Conservation (phyloP, 2,329 filamentous ascomycete species). For the Penicillium sp. region DNA sequence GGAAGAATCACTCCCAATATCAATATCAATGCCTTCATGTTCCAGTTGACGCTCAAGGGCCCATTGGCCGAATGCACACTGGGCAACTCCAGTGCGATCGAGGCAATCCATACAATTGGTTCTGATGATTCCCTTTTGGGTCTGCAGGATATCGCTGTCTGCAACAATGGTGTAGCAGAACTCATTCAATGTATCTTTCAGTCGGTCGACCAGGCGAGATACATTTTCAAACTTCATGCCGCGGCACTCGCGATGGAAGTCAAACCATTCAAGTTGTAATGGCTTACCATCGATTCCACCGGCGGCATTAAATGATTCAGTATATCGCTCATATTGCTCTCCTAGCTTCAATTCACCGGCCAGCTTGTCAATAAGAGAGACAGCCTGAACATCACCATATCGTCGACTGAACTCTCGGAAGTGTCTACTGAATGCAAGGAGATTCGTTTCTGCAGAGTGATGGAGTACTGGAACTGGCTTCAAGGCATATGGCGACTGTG, state of each 20-base stretch:
- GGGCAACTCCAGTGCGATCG: constrained; percentile 92
- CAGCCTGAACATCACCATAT: constrained; percentile 76
- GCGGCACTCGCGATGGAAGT: constrained; percentile 87
- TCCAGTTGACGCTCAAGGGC: constrained; percentile 78
- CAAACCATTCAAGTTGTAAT: constrained; percentile 89
- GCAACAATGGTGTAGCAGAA: constrained; percentile 69
- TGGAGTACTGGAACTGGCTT: constrained; percentile 82
- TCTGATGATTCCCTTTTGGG: constrained; percentile 75
- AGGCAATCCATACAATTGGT: constrained; percentile 99
- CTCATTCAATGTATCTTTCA: constrained; percentile 66
- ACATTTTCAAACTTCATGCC: constrained; percentile 99
- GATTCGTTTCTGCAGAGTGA: constrained; percentile 77
- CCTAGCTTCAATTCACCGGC: constrained; percentile 79
- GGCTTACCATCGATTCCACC: constrained; percentile 52
- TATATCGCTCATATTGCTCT: constrained; percentile 69
- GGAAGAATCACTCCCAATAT: constrained; percentile 70
- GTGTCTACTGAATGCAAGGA: constrained; percentile 73
- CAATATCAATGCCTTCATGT: constrained; percentile 72
- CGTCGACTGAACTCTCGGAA: constrained; percentile 67
- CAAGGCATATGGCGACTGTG: constrained; percentile 88
- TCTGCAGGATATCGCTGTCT: constrained; percentile 42
- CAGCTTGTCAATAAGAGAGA: constrained; percentile 86
- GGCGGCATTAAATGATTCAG: constrained; percentile 65
- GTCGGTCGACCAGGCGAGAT: constrained; percentile 68
- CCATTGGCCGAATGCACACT: constrained; percentile 83